These are phyloP conservation scores for Elsinoe australis DNA, from an alignment of 2,329 filamentous ascomycete species.

Conservation along the genomic window DNA sequence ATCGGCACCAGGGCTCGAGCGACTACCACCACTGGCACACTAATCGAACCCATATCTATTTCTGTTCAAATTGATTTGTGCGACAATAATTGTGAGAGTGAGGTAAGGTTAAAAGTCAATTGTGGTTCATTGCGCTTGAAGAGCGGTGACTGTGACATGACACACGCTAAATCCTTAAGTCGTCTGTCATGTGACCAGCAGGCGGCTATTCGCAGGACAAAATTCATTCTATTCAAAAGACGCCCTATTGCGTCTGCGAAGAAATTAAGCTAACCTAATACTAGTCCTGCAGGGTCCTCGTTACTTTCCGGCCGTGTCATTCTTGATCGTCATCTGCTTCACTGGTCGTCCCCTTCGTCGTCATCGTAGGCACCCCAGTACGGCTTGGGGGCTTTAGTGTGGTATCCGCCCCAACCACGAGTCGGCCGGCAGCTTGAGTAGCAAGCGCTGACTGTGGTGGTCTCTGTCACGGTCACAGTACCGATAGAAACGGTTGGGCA, in stretches of 20 bases:
- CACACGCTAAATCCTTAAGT: slow-evolving; percentile 9
- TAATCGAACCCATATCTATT: slow-evolving; percentile 4
- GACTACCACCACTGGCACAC: too few relatives aligned
- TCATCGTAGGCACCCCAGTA: slow-evolving; percentile 13
- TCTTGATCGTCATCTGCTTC: background rate
- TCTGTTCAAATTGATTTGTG: background rate
- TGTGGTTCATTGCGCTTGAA: background rate
- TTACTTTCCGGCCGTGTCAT: too few relatives aligned
- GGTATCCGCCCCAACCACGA: slow-evolving; percentile 2
- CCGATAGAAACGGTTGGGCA: slow-evolving; percentile 6
- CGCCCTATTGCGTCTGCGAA: slow-evolving; percentile 2
- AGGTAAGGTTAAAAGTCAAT: too few relatives aligned
- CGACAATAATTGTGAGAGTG: too few relatives aligned
- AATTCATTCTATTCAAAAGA: background rate
- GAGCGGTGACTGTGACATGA: slow-evolving; percentile 6
- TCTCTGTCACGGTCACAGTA: slow-evolving; percentile 11
- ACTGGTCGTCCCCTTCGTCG: background rate
- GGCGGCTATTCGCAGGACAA: slow-evolving; percentile 13
- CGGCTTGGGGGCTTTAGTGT: slow-evolving; percentile 5
- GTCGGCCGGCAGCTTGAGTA: slow-evolving; percentile 7
- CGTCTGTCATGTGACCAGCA: slow-evolving; percentile 6
- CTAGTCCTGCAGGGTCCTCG: slow-evolving; percentile 1
- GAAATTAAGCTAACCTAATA: slow-evolving; percentile 1
- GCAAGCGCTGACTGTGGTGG: slow-evolving; percentile 7
- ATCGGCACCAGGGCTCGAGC: too few relatives aligned